Conservation (phyloP, 73 alveolate genomes). For the Blepharisma stoltei region DNA sequence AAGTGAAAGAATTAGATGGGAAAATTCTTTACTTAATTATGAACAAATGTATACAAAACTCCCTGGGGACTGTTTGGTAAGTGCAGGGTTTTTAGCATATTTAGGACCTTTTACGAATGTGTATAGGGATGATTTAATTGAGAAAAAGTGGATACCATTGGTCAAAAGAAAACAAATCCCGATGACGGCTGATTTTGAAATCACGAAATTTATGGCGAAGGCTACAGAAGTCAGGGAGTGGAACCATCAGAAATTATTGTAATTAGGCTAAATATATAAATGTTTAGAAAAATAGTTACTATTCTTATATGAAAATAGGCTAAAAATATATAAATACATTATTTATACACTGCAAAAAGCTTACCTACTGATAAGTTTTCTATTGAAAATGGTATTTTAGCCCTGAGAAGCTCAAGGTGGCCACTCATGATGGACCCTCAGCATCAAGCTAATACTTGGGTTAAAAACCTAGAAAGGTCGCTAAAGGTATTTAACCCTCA, state of each 20-base stretch:
- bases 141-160: slow-evolving; percentile 41
- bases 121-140: slow-evolving; percentile 15
- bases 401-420: slow-evolving; percentile 93
- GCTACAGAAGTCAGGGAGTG: slow-evolving; percentile 89
- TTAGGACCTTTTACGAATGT: slow-evolving; percentile 95
- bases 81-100: slow-evolving; percentile 98
- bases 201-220: slow-evolving; percentile 89
- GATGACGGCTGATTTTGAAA: slow-evolving; percentile 70
- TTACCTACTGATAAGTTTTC: slow-evolving; percentile 99
- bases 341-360: slow-evolving; percentile 92
- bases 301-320: neutral
- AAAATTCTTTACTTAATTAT: slow-evolving; percentile 71
- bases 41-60: slow-evolving; percentile 88
- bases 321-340: neutral
- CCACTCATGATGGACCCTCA: slow-evolving; percentile 99
- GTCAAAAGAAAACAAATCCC: slow-evolving; percentile 69
- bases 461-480: slow-evolving; percentile 58
- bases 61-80: slow-evolving; percentile 97
- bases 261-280: too few species aligned
- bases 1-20: slow-evolving; percentile 99
- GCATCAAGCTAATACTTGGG: slow-evolving; percentile 86
- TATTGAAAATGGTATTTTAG: slow-evolving; percentile 98
- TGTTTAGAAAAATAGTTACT: neutral
- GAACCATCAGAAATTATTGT: slow-evolving; percentile 50
- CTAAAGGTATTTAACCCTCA: slow-evolving; percentile 17